Conservation (phyloP, 176 grass and related monocot species). For the Carex parvula region DNA sequence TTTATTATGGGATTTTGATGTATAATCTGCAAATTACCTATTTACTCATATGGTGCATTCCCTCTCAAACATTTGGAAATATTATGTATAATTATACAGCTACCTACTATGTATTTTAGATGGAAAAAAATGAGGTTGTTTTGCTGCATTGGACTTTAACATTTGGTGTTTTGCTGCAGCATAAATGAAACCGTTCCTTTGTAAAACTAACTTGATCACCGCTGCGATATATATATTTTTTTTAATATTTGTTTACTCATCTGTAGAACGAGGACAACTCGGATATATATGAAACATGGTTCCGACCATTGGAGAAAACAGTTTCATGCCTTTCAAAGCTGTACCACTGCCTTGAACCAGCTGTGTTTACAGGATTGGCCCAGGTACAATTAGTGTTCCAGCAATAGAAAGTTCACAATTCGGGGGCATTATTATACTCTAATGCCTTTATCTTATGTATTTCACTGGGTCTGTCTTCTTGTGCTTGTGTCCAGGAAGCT, state of each 20-base stretch:
- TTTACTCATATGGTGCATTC: neutral
- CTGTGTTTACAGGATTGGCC: constrained; percentile 96
- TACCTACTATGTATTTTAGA: neutral
- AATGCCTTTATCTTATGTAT: constrained; percentile 19
- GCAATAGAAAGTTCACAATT: constrained; percentile 24
- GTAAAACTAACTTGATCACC: neutral
- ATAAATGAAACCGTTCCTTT: neutral
- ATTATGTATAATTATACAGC: neutral
- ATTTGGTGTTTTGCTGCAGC: neutral
- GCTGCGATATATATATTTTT: neutral
- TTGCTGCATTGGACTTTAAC: neutral
- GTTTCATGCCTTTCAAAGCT: constrained; percentile 93
- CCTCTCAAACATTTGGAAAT: neutral
- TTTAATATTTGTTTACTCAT: constrained; percentile 27
- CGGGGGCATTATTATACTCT: constrained; percentile 10
- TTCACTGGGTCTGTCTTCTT: constrained; percentile 23
- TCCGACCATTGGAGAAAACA: constrained; percentile 95
- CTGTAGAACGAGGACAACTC: constrained; percentile 63
- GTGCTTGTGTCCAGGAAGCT: constrained; percentile 64
- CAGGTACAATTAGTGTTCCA: constrained; percentile 54
- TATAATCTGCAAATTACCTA: neutral
- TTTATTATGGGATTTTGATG: constrained; percentile 5
- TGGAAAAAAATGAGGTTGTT: neutral
- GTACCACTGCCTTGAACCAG: constrained; percentile 84
- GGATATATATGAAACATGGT: constrained; percentile 79